Base-by-base conservation (phyloP, 2,329 filamentous ascomycete genomes). In the Aspergillus sp. region DNA sequence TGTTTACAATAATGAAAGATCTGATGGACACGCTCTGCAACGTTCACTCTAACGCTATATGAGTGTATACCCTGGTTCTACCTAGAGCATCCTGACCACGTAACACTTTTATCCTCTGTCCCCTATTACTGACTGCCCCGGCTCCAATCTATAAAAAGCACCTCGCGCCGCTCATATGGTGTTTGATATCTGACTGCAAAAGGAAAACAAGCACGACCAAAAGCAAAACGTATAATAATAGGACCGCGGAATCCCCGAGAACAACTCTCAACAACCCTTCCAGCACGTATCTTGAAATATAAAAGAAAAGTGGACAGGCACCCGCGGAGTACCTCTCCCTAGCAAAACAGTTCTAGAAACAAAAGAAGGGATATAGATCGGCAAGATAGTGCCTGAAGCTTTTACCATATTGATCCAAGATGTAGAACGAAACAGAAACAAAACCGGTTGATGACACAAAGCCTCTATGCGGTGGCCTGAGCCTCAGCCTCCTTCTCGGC, bases 401-500 rank as follows among this genome's bases (percentile, higher is more conserved):
- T 62, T 62, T 59, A 63, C 62, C 65, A 67, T 59, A 56, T 66
- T 60, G 56, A 60, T 62, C 64, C 58, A 66, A 68, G 58, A 66
- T 59, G 59, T 48, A 65, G 62, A 53, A 49, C 57, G 53, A 51
- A 42, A 57, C 54, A 25, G 30, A 36, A 36, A 36, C 32, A 23
- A n/a, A 17, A 25, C 47, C 19, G n/a, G 27, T 27, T 23, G 38
- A 51, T 36, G 30, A 50, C 41, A 51, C 47, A 52, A 32, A 59
- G 57, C 61, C 59, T 68, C 64, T 75, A 76, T 66, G 72, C 73
- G 53, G 60, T 68, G 50, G 55, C 69, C 56, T 71, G 70, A 32
- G 51, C 66, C 62, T 71, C 71, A 23, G 58, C 64, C 62, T 70
- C 68, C 67, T 71, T 66, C 66, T 72, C 69, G 21, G 68, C 71